A percentile compares a stretch with the other conserved stretches of the same genome.
Evolutionary conservation across 2,329 filamentous ascomycete species (phyloP).

Genomic region (Hirsutella minnesotensis): DNA sequence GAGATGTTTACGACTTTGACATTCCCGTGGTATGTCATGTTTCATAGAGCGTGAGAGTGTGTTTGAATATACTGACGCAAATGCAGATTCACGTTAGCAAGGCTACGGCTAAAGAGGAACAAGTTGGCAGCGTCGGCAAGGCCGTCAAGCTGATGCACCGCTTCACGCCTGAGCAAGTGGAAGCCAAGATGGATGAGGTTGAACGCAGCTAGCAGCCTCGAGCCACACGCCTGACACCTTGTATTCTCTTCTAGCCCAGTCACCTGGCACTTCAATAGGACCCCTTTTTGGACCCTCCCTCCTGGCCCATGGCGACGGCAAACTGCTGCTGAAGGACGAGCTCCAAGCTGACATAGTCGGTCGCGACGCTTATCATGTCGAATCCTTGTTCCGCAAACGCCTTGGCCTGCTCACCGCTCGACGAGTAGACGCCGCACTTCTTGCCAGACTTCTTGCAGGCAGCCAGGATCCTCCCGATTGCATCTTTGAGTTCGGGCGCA

Average conservation of each 20-base stretch:
- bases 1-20: constrained; percentile 67
- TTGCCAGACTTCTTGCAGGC: constrained; percentile 52
- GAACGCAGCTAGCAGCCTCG: constrained; percentile 21
- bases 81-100: constrained; percentile 53
- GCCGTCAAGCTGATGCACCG: constrained; percentile 69
- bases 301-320: constrained; percentile 30
- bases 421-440: constrained; percentile 51
- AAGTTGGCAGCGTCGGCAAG: constrained; percentile 41
- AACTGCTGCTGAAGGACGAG: constrained; percentile 31
- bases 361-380: constrained; percentile 48
- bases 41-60: no score
- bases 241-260: not conserved
- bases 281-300: constrained; percentile 21
- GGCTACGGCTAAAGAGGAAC: constrained; percentile 34
- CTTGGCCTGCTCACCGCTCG: constrained; percentile 42
- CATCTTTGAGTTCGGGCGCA: constrained; percentile 43
- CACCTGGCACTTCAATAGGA: constrained; percentile 25
- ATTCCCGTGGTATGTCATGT: constrained; percentile 56
- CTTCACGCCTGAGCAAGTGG: constrained; percentile 55
- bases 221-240: no score
- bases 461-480: constrained; percentile 44
- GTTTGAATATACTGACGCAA: constrained; percentile 1
- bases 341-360: constrained; percentile 42
- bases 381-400: constrained; percentile 43
- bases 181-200: constrained; percentile 54